Evolutionary conservation across 495 filamentous ascomycete species (phyloP).

Genomic region (Cairneyella variabilis): DNA sequence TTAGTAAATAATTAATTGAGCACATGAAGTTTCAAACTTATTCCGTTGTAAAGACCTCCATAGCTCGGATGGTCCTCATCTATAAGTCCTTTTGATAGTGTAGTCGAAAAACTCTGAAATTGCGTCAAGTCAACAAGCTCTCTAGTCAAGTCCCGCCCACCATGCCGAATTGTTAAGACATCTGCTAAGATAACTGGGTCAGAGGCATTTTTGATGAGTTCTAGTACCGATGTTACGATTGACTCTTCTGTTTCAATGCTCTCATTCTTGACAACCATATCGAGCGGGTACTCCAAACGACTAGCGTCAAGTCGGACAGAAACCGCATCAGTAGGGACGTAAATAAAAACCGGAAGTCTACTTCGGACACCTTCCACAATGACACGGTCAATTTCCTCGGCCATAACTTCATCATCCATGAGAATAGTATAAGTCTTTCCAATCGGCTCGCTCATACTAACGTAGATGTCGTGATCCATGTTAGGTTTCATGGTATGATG

Average conservation of each 20-base stretch:
- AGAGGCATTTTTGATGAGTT: conserved; percentile 21
- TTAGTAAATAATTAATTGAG: too few species aligned
- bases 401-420: conserved; percentile 27
- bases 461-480: conserved; percentile 32
- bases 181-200: conserved; percentile 32
- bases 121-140: conserved; percentile 29
- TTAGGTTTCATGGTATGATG: conserved; percentile 14
- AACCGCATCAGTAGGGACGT: background rate
- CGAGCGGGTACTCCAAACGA: conserved; percentile 1
- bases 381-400: conserved; percentile 38
- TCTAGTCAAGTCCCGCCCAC: conserved; percentile 24
- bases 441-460: conserved; percentile 37
- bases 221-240: conserved; percentile 25
- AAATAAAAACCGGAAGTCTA: conserved; percentile 23
- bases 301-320: conserved; percentile 2
- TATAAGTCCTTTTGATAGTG: conserved; percentile 33
- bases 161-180: conserved; percentile 27
- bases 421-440: conserved; percentile 32
- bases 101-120: conserved; percentile 31
- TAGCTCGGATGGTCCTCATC: conserved; percentile 31
- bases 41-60: conserved; percentile 31
- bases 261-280: background rate
- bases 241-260: conserved; percentile 18
- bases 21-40: too few species aligned
- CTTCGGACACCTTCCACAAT: conserved; percentile 27